Evolutionary conservation across 495 filamentous ascomycete species (phyloP).

Genomic region (Chaetomium tenue): DNA sequence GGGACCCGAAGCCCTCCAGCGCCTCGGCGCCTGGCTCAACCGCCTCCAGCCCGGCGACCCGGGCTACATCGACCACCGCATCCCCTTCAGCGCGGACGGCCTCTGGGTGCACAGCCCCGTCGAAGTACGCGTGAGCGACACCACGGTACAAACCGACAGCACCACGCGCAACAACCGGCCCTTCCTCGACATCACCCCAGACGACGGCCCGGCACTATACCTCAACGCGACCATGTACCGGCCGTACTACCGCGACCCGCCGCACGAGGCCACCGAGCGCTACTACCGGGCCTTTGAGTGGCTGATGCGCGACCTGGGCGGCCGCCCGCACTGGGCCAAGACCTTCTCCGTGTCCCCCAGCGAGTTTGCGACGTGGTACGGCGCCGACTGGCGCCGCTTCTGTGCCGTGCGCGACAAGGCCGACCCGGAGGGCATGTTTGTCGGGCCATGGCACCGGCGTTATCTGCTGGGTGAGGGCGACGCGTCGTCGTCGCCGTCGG

Average conservation of each 20-base stretch:
- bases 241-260: slow-evolving; percentile 79
- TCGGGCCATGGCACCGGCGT: slow-evolving; percentile 82
- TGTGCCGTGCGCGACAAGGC: slow-evolving; percentile 63
- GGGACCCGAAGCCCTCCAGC: slow-evolving; percentile 82
- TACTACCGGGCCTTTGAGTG: slow-evolving; percentile 96
- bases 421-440: slow-evolving; percentile 91
- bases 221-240: slow-evolving; percentile 95
- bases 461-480: slow-evolving; percentile 54
- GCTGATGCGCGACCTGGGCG: slow-evolving; percentile 88
- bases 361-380: slow-evolving; percentile 58
- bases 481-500: too few relatives aligned
- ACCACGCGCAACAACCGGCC: slow-evolving; percentile 54
- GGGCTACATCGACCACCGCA: slow-evolving; percentile 59
- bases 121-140: slow-evolving; percentile 85
- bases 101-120: slow-evolving; percentile 90
- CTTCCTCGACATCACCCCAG: slow-evolving; percentile 67
- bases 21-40: slow-evolving; percentile 83
- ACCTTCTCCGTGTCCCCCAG: slow-evolving; percentile 68
- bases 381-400: slow-evolving; percentile 59
- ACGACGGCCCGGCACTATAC: slow-evolving; percentile 77
- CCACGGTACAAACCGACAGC: slow-evolving; percentile 46
- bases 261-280: slow-evolving; percentile 58
- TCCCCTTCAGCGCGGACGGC: slow-evolving; percentile 75
- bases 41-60: slow-evolving; percentile 50
- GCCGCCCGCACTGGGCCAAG: slow-evolving; percentile 96